These are phyloP conservation scores for Parietichytrium sp. DNA, from an alignment of 108 stramenopile genomes.

Conservation along the genomic window DNA sequence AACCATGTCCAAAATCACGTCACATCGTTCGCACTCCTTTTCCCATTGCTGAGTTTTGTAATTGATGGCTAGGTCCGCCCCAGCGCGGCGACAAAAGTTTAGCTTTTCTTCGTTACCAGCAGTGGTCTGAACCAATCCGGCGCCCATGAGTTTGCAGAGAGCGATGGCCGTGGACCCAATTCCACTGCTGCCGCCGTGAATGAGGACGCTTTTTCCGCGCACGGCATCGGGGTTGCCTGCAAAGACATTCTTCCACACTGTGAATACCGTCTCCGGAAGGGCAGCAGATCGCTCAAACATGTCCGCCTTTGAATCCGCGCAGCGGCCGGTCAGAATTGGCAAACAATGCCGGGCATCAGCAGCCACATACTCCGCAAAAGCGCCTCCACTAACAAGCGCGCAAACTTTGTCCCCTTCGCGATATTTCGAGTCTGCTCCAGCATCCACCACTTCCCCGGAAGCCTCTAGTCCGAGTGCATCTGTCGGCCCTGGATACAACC, in stretches of 20 bases:
- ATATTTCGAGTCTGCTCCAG: no score
- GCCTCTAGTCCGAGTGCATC: slow-evolving; percentile 22
- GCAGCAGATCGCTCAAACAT: background rate
- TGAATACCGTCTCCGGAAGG: slow-evolving; percentile 21
- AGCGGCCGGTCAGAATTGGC: no score
- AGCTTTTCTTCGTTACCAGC: background rate
- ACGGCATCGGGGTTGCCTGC: background rate
- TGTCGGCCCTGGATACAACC: background rate
- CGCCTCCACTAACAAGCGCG: slow-evolving; percentile 21
- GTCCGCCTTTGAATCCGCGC: background rate
- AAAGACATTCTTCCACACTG: slow-evolving; percentile 39
- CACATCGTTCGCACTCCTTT: background rate
- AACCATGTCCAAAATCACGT: slow-evolving; percentile 32
- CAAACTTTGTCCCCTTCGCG: slow-evolving; percentile 35
- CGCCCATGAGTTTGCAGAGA: background rate
- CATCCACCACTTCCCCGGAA: slow-evolving; percentile 1
- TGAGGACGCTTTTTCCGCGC: background rate
- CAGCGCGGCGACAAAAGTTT: background rate
- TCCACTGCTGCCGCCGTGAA: background rate
- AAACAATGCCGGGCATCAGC: background rate
- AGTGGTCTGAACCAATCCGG: background rate
- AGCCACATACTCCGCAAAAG: background rate
- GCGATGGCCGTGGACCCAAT: slow-evolving; percentile 34
- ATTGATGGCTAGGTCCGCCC: background rate
- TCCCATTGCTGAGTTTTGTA: slow-evolving; percentile 28